Base-by-base conservation (phyloP, 2,329 filamentous ascomycete species). In the Nothophoma quercina region DNA sequence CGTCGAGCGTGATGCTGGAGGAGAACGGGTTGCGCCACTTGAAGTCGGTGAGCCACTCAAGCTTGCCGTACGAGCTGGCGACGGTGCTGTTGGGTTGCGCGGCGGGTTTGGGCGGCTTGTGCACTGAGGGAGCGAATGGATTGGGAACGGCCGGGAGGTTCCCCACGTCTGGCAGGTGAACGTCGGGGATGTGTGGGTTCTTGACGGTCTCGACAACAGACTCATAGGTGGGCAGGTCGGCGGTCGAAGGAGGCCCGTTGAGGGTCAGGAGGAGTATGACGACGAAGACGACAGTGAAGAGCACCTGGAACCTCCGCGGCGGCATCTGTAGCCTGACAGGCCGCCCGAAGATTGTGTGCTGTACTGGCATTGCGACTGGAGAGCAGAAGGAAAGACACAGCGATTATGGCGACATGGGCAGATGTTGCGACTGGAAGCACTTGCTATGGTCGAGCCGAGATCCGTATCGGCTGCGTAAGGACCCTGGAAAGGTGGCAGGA, bases 21-120 rank as follows among this genome's bases (percentile, higher is more conserved):
- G 92, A 96, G 73, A 97, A 98, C 2, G 93, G 91, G 56, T 89
- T 90, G 64, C 90, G 82, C 92, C 93, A 98, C 71, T 88, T 91
- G 87, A 89, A 96, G 73, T 96, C 88, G 59, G 85, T 87, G 76
- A 91, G 90, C 93, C 93, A 98, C 54, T 86, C 87, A 26, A 89
- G 87, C 56, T 89, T 89, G 41, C 88, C 89, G 47, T 70, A 71
- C 2, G 64, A 50, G 58, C 68, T 67, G 18, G 64, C 51, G 69
- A 85, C 87, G 5, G 88, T 89, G 69, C 90, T 93, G 72, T 93
- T 91, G 58, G 86, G 85, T 72, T 93, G 88, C 45, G 87, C 83
- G 69, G 95, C 91, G 7, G 86, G 86, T 15, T 86, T 83, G 70
- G 95, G 91, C 8, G 86, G 86, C 15, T 86, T 83, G 71, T 96